These are phyloP conservation scores for Fusarium graminum DNA, from an alignment of 2,329 filamentous ascomycete species.

Conservation along the genomic window DNA sequence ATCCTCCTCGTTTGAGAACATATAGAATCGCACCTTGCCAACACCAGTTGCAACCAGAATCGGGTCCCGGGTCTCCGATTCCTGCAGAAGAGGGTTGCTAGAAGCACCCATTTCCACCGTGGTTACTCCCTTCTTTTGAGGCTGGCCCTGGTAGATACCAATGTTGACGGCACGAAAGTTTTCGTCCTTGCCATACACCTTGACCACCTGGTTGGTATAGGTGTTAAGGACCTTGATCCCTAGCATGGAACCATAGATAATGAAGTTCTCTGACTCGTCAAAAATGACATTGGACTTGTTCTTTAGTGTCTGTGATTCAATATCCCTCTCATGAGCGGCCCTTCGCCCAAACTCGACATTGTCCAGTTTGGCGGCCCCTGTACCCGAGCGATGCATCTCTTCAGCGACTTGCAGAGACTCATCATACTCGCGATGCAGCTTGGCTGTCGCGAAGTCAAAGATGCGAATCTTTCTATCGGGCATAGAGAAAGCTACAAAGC, in stretches of 20 bases:
- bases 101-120: conserved; percentile 98
- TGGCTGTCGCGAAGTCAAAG: conserved; percentile 91
- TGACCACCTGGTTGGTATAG: conserved; percentile 91
- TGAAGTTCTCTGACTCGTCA: conserved; percentile 95
- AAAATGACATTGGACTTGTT: conserved; percentile 89
- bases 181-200: conserved; percentile 91
- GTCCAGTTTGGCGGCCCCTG: conserved; percentile 82
- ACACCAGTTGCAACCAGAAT: conserved; percentile 87
- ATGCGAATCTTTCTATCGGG: conserved; percentile 93
- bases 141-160: conserved; percentile 92
- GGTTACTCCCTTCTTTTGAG: conserved; percentile 91
- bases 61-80: conserved; percentile 90
- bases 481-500: conserved; percentile 90
- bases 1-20: conserved; percentile 93
- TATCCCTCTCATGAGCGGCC: conserved; percentile 85
- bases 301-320: conserved; percentile 77
- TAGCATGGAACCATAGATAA: conserved; percentile 91
- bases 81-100: conserved; percentile 90
- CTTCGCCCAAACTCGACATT: conserved; percentile 92
- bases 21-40: conserved; percentile 93
- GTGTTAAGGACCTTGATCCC: conserved; percentile 97
- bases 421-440: conserved; percentile 92
- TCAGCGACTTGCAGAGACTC: conserved; percentile 90
- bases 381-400: conserved; percentile 96
- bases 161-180: conserved; percentile 86